phyloP scores from a whole-genome alignment of 2,329 filamentous ascomycete species.

The Botryosphaeria dothidea region DNA sequence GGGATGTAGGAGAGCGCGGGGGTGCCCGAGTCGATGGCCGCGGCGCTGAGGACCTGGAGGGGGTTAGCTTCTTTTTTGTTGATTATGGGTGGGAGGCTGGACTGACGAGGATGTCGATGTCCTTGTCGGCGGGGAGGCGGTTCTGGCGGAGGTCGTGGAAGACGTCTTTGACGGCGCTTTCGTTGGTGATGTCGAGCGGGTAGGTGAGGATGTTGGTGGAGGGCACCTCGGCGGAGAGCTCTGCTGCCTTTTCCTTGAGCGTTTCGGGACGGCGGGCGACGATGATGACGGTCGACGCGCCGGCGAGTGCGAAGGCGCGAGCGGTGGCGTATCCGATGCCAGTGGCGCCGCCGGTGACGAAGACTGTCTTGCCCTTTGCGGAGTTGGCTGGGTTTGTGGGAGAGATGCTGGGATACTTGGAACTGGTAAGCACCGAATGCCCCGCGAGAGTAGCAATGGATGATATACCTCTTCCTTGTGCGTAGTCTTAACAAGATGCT shows the following conservation, averaged over 20 bases:
- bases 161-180: not conserved
- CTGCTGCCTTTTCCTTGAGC: conserved; percentile 26
- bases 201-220: conserved; percentile 1
- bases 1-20: not conserved
- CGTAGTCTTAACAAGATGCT: not conserved
- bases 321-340: conserved; percentile 30
- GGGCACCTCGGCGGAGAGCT: conserved; percentile 4
- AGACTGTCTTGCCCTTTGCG: conserved; percentile 28
- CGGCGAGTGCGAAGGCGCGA: conserved; percentile 39
- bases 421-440: not conserved
- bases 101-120: conserved; percentile 21
- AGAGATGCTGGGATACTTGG: conserved; percentile 29
- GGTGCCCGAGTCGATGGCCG: not conserved
- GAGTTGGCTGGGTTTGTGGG: conserved; percentile 29
- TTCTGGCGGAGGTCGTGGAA: conserved; percentile 14
- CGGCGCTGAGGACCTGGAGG: conserved; percentile 20
- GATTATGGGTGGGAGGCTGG: no score
- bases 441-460: not conserved
- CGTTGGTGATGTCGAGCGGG: conserved; percentile 16
- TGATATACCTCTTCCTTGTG: not conserved
- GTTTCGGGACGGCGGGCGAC: conserved; percentile 37
- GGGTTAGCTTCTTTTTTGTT: no score
- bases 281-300: conserved; percentile 41
- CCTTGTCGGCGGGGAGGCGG: conserved; percentile 3
- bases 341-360: conserved; percentile 32